Base-by-base conservation (phyloP, 2,329 filamentous ascomycete species). In the Colletotrichum sp. region DNA sequence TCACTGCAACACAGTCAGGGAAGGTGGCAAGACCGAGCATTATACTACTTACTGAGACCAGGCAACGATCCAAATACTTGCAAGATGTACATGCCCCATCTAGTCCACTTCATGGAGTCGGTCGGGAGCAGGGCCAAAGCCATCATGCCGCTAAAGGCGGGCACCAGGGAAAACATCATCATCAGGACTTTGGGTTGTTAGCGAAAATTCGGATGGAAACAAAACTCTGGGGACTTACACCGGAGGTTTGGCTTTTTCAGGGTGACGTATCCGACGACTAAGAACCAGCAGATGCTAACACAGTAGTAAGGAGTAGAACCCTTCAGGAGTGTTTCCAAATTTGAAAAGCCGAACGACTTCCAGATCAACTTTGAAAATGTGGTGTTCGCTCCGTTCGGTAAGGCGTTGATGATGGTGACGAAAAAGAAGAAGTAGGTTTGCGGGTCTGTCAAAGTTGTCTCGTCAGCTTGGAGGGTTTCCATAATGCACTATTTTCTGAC, bases 381-480 rank as follows among this genome's bases (percentile, higher is more conserved):
- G 7, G 82, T 82, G 60, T 78, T 82, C n/a, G 80, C 83, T 16
- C 83, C 81, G 43, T 84, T 82, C 3, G 83, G 83, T 5, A 84
- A 69, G 1, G 81, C 78, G 70, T 83, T 83, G 28, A 84, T 76
- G 61, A 84, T 82, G 7, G 81, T 81, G 8, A 82, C 78, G 71
- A 84, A 81, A 77, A 84, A 84, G 75, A 83, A 82, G 75, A 84
- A 84, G 62, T 83, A 82, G 0, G 79, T 82, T 66, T 83, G 82
- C 3, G 81, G 81, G 36, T 83, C 80, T 77, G 32, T 68, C 15
- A 25, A 58, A 2, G 55, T 28, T 15, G 22, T 18, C 27, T 58
- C 4, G 55, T 58, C 9, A 58, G n/a, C 58, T 10, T 30, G 58
- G n/a, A 32, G n/a, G 2, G 13, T 12, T 22, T 12, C n/a, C 43